phyloP scores from a whole-genome alignment of 108 stramenopile genomes.

The Seminavis robusta region DNA sequence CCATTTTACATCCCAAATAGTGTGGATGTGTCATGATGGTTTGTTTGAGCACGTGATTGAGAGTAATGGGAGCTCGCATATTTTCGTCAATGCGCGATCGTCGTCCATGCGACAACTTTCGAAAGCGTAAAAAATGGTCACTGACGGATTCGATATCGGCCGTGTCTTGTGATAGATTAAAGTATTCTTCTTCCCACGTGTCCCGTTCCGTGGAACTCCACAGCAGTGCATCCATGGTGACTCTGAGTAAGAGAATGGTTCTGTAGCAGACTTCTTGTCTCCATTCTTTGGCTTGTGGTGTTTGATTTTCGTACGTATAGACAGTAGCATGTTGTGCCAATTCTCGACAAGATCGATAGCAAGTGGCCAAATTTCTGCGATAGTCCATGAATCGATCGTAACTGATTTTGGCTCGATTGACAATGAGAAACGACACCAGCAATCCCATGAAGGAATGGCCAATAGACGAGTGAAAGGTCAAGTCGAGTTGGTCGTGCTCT shows the following conservation, averaged over 20 bases:
- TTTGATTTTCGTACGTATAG: constrained; percentile 1
- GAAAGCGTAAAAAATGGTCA: background rate
- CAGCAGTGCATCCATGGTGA: constrained; percentile 15
- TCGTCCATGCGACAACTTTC: background rate
- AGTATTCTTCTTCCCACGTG: background rate
- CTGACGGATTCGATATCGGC: background rate
- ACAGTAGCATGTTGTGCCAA: constrained; percentile 6
- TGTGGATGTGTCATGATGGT: constrained; percentile 16
- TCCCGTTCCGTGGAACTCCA: constrained; percentile 3
- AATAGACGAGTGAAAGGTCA: constrained; percentile 12
- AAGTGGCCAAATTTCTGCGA: background rate
- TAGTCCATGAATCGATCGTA: constrained; percentile 26
- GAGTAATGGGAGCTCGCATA: constrained; percentile 4
- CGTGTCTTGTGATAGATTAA: background rate
- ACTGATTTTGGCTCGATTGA: constrained; percentile 15
- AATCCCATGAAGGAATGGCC: constrained; percentile 26
- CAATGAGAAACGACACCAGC: constrained; percentile 26
- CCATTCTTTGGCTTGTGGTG: constrained; percentile 12
- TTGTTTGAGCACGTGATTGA: constrained; percentile 3
- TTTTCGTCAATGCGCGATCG: constrained; percentile 6
- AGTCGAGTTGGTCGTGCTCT: constrained; percentile 2
- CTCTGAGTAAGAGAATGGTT: constrained; percentile 17
- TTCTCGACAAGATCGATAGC: constrained; percentile 18
- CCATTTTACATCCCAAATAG: constrained; percentile 4
- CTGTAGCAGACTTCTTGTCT: constrained; percentile 17